These are phyloP conservation scores for Leccinellum rugosiceps DNA, from an alignment of 768 basidiomycete genomes.

Conservation along the genomic window DNA sequence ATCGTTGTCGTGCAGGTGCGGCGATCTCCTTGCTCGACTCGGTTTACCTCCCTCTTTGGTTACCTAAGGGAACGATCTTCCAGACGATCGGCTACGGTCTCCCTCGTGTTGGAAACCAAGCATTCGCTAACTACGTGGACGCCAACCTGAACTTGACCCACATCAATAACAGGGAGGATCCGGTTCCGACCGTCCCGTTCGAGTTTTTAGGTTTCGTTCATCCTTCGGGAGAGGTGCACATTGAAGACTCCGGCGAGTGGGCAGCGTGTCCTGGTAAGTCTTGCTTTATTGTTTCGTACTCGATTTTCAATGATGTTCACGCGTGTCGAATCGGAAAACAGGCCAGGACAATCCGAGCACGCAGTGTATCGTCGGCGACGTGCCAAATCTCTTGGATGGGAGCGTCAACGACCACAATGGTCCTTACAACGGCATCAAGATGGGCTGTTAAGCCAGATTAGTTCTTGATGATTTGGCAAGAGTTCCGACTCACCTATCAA, in stretches of 20 bases:
- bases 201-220: constrained; percentile 39
- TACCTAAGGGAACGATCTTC: neutral
- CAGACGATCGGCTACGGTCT: constrained; percentile 23
- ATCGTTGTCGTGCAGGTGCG: constrained; percentile 24
- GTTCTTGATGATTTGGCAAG: too few species aligned
- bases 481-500: too few species aligned
- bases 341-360: constrained; percentile 56
- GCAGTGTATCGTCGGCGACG: constrained; percentile 24
- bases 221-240: constrained; percentile 42
- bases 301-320: neutral
- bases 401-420: constrained; percentile 45
- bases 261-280: constrained; percentile 46
- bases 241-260: constrained; percentile 48
- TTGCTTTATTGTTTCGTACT: neutral
- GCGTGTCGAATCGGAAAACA: constrained; percentile 1
- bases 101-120: neutral
- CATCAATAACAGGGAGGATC: constrained; percentile 50
- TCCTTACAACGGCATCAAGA: constrained; percentile 29
- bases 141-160: constrained; percentile 43
- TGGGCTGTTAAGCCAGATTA: constrained; percentile 27
- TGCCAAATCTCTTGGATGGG: constrained; percentile 42
- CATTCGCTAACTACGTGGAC: constrained; percentile 17
- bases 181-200: constrained; percentile 35
- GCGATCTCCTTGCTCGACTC: constrained; percentile 29
- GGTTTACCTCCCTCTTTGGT: neutral